phyloP scores from a whole-genome alignment of 2,329 filamentous ascomycete genomes.

The Xylaria sp. region DNA sequence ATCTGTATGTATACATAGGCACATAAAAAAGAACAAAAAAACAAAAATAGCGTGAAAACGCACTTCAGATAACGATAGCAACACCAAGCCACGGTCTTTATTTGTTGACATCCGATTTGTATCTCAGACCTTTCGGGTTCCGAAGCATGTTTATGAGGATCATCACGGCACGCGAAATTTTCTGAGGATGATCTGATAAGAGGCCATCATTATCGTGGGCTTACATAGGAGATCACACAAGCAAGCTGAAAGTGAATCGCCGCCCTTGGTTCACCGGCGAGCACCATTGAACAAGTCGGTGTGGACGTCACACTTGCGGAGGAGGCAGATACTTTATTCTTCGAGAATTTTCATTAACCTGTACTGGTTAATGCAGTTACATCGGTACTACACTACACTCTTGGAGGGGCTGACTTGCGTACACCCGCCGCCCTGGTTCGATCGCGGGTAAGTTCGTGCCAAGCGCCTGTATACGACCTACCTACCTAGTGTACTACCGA shows the following conservation, averaged over 20 bases:
- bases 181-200: slow-evolving; percentile 17
- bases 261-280: neutral
- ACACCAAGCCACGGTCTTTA: neutral
- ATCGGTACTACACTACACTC: slow-evolving; percentile 13
- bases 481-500: too few relatives aligned
- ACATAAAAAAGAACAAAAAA: too few relatives aligned
- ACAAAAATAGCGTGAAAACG: neutral
- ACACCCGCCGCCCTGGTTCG: slow-evolving; percentile 21
- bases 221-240: neutral
- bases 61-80: neutral
- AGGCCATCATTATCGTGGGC: neutral
- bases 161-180: neutral
- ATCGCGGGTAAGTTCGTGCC: slow-evolving; percentile 9
- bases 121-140: neutral
- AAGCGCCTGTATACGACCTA: neutral
- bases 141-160: neutral
- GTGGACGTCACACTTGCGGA: slow-evolving; percentile 13
- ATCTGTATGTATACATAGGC: neutral
- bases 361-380: slow-evolving; percentile 17
- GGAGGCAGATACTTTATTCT: neutral
- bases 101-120: neutral
- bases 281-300: slow-evolving; percentile 1
- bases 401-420: too few relatives aligned
- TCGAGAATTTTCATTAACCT: slow-evolving; percentile 1
- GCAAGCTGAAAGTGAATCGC: neutral